These are phyloP conservation scores for Talaromyces wortmannii DNA, from an alignment of 495 filamentous ascomycete genomes.

Conservation along the genomic window DNA sequence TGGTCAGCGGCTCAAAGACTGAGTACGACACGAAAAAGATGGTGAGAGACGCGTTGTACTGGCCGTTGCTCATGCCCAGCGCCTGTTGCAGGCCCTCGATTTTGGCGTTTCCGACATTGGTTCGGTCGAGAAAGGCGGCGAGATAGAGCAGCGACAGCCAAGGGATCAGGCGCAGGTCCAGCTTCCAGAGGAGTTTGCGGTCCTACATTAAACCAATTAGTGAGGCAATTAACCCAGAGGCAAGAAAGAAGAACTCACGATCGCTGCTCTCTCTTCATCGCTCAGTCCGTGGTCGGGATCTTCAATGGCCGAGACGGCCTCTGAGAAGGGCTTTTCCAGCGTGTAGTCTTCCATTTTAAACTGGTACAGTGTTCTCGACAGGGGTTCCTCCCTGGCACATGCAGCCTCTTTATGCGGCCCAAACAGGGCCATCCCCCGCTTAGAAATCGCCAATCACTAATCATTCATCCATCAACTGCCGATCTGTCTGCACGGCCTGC, in stretches of 20 bases:
- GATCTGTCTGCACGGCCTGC: no score
- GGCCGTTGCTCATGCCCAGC: slow-evolving; percentile 54
- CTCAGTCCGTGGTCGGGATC: slow-evolving; percentile 67
- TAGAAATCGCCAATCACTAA: no score
- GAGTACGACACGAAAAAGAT: slow-evolving; percentile 94
- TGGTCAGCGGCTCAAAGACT: slow-evolving; percentile 80
- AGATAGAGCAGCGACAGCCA: slow-evolving; percentile 86
- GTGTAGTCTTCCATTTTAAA: background rate
- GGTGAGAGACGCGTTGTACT: slow-evolving; percentile 73
- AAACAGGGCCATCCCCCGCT: no score
- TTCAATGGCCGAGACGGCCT: slow-evolving; percentile 17
- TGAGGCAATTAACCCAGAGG: background rate
- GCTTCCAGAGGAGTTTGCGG: slow-evolving; percentile 57
- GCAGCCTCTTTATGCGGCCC: no score
- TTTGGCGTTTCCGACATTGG: slow-evolving; percentile 85
- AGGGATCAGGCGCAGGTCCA: slow-evolving; percentile 66
- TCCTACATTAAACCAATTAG: slow-evolving; percentile 39
- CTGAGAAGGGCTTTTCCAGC: background rate
- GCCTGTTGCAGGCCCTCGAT: slow-evolving; percentile 63
- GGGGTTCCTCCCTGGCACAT: background rate
- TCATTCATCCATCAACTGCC: no score
- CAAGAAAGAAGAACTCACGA: slow-evolving; percentile 39
- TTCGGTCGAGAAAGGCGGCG: slow-evolving; percentile 76
- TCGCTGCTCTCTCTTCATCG: slow-evolving; percentile 56
- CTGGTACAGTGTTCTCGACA: background rate